Percentiles rank a stretch among this genome's conserved stretches.
Conservation (phyloP, 345 rosid genomes). For the Turnera subulata region DNA sequence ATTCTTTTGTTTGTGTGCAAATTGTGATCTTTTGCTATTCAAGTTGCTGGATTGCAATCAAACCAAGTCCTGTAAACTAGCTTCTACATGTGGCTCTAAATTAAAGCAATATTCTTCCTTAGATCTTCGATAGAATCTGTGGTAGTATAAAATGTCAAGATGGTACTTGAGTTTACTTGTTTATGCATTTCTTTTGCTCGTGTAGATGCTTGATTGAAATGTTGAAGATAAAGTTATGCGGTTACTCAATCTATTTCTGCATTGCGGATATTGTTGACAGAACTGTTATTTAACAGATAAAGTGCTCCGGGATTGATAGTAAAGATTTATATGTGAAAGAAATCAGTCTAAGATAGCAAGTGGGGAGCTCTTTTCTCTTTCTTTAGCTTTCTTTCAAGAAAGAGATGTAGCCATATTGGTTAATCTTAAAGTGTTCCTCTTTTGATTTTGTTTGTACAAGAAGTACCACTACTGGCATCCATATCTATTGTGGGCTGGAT, state of each 20-base stretch:
- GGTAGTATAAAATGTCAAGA: conserved; percentile 5
- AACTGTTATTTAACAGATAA: neutral
- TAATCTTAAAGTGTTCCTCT: neutral
- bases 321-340: neutral
- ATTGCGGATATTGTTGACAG: neutral
- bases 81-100: conserved; percentile 15
- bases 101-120: conserved; percentile 8
- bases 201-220: too few species aligned
- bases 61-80: neutral
- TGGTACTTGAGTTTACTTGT: neutral
- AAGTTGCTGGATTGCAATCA: neutral
- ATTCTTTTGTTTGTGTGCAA: conserved; percentile 4
- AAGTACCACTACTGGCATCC: conserved; percentile 21
- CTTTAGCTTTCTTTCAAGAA: neutral
- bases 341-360: neutral
- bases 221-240: too few species aligned
- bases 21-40: conserved; percentile 3
- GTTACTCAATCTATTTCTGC: too few species aligned
- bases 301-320: neutral
- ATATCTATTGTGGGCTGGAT: conserved; percentile 23
- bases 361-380: neutral
- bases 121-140: conserved; percentile 17
- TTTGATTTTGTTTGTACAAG: conserved; percentile 9
- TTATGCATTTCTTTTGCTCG: too few species aligned
- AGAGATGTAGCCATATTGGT: neutral